Percentiles rank a stretch among this genome's conserved stretches.
Evolutionary conservation across 2,329 filamentous ascomycete species (phyloP).

Genomic region (Boeremia lycopersici): DNA sequence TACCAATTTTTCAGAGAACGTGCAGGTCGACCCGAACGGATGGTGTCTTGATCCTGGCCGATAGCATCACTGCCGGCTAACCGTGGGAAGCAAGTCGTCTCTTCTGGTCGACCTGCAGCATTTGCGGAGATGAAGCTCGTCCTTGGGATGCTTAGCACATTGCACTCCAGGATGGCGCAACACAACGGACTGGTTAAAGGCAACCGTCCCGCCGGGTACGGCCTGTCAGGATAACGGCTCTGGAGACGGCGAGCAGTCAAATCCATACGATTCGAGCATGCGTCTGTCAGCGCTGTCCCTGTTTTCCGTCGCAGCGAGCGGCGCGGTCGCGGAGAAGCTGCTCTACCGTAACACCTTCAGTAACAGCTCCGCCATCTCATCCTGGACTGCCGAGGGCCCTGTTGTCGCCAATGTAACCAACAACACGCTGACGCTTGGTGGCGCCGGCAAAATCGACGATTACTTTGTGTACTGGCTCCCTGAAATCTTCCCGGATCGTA

Average conservation of each 20-base stretch:
- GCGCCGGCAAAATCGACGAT: slow-evolving; percentile 30
- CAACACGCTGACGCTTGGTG: slow-evolving; percentile 36
- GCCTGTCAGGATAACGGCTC: neutral
- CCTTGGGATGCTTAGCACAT: neutral
- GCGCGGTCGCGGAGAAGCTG: slow-evolving; percentile 38
- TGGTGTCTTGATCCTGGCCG: slow-evolving; percentile 11
- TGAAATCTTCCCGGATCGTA: slow-evolving; percentile 40
- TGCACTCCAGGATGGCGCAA: slow-evolving; percentile 8
- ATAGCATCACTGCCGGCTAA: slow-evolving; percentile 14
- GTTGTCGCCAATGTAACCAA: slow-evolving; percentile 31
- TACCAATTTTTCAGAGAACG: neutral
- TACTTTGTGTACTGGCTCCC: slow-evolving; percentile 45
- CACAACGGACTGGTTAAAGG: neutral
- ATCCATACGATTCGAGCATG: slow-evolving; percentile 13
- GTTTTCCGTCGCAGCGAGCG: slow-evolving; percentile 1
- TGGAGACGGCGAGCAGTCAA: too few species aligned
- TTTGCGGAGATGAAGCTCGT: neutral
- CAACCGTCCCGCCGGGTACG: neutral
- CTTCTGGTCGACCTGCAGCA: neutral
- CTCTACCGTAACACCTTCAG: slow-evolving; percentile 44
- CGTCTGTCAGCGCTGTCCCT: slow-evolving; percentile 5
- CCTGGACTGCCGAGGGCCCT: slow-evolving; percentile 43
- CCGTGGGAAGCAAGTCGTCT: neutral
- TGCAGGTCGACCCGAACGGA: neutral
- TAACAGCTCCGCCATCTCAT: slow-evolving; percentile 32